These are phyloP conservation scores for Amaranthus cruentus DNA, from an alignment of 148 eudicot species.

Conservation along the genomic window DNA sequence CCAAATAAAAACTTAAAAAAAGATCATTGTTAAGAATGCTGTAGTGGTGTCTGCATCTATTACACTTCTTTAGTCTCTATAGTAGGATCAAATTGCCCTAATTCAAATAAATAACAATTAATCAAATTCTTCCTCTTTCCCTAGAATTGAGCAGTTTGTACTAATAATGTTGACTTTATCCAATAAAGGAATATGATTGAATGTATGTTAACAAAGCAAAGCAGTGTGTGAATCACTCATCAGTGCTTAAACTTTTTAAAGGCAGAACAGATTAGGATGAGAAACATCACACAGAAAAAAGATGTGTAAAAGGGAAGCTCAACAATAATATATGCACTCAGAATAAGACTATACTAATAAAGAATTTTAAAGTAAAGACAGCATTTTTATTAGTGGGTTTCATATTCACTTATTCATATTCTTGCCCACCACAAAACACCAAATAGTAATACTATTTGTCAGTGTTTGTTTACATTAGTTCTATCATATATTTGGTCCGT, in stretches of 20 bases:
- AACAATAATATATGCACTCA: conserved; percentile 10
- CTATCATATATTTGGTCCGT: no score
- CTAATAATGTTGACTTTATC: no score
- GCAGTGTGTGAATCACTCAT: conserved; percentile 5
- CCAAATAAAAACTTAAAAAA: no score
- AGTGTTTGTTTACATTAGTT: not conserved
- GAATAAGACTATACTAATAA: conserved; percentile 29
- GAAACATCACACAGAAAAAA: not conserved
- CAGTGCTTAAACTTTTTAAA: conserved; percentile 20
- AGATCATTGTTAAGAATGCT: no score
- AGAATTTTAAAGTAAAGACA: conserved; percentile 33
- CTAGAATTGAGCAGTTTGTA: no score
- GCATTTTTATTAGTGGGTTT: conserved; percentile 63
- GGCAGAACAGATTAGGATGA: not conserved
- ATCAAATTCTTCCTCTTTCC: no score
- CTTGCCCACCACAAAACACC: conserved; percentile 32
- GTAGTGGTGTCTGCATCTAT: no score
- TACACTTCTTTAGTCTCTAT: no score
- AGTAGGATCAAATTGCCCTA: no score
- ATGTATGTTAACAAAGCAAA: no score
- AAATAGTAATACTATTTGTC: conserved; percentile 23
- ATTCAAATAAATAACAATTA: no score
- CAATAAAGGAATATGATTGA: no score
- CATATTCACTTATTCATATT: conserved; percentile 44
- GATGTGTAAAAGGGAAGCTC: conserved; percentile 29